Percentiles rank a stretch among this genome's conserved stretches.
phyloP scores from a whole-genome alignment of 371 early-diverging fungal species.

The Mucor velutinosus region DNA sequence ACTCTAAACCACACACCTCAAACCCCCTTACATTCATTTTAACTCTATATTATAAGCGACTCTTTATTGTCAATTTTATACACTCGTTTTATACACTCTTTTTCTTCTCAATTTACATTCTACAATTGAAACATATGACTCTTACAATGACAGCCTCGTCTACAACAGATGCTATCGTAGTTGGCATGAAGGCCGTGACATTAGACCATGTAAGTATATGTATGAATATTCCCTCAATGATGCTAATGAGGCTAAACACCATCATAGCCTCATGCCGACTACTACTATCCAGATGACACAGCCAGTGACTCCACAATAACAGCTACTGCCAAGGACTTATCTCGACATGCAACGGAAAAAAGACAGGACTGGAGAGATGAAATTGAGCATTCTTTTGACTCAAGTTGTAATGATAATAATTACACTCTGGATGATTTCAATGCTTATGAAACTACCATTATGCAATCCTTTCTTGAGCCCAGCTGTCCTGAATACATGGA shows the following conservation, averaged over 20 bases:
- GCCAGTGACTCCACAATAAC: slow-evolving; percentile 4
- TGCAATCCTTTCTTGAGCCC: slow-evolving; percentile 24
- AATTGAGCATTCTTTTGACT: slow-evolving; percentile 5
- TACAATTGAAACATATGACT: neutral
- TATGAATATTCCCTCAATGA: neutral
- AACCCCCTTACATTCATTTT: neutral
- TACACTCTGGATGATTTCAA: neutral
- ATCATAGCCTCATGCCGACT: neutral
- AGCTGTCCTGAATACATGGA: neutral
- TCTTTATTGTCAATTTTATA: neutral
- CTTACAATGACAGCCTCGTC: neutral
- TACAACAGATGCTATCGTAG: neutral
- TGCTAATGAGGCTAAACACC: neutral
- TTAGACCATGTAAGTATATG: neutral
- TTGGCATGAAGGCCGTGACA: neutral
- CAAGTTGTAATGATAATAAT: neutral
- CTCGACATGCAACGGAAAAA: neutral
- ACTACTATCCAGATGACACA: neutral
- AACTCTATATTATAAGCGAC: neutral
- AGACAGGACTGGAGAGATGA: slow-evolving; percentile 6
- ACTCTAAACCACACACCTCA: neutral
- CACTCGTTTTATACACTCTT: neutral
- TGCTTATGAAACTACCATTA: slow-evolving; percentile 12
- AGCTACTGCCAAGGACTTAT: neutral
- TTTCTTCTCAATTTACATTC: neutral